Percentiles rank a stretch among this genome's conserved stretches.
Conservation (phyloP, 2,329 filamentous ascomycete species). For the Paracamarosporium sp. region DNA sequence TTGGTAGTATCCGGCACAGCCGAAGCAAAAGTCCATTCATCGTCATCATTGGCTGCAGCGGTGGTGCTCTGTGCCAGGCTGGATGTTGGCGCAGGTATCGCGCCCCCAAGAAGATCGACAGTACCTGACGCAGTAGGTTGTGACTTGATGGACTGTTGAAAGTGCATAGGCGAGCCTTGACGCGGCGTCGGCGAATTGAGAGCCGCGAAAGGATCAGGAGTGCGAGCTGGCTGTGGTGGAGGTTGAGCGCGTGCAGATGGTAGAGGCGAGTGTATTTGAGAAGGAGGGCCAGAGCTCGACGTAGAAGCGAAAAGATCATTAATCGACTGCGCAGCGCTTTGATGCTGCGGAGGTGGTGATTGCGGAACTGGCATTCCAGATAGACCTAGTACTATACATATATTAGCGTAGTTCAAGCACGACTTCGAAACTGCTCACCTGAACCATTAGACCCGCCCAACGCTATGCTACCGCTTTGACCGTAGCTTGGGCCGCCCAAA, state of each 20-base stretch:
- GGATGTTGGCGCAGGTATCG: constrained; percentile 28
- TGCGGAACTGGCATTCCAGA: constrained; percentile 41
- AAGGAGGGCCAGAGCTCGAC: constrained; percentile 45
- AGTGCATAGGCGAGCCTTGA: constrained; percentile 57
- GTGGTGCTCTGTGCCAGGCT: constrained; percentile 33
- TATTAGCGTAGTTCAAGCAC: constrained; percentile 18
- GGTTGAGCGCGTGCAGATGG: constrained; percentile 48
- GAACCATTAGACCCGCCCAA: constrained; percentile 66
- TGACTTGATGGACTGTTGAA: constrained; percentile 52
- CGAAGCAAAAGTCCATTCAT: constrained; percentile 94
- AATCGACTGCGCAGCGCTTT: constrained; percentile 57
- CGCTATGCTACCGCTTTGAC: constrained; percentile 81
- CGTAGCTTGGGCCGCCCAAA: constrained; percentile 71
- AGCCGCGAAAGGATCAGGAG: constrained; percentile 67
- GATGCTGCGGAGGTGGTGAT: constrained; percentile 43
- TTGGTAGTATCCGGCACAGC: constrained; percentile 77
- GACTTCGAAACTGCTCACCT: constrained; percentile 21
- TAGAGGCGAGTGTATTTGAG: constrained; percentile 55
- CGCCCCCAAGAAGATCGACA: constrained; percentile 46
- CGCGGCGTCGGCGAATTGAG: constrained; percentile 61
- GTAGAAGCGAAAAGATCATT: constrained; percentile 65
- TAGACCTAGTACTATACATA: constrained; percentile 34
- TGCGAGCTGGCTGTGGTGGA: constrained; percentile 41
- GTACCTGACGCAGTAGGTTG: constrained; percentile 37
- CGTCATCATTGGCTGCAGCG: constrained; percentile 77